These are phyloP conservation scores for Cytospora piceicola DNA, from an alignment of 2,329 filamentous ascomycete genomes.

Conservation along the genomic window DNA sequence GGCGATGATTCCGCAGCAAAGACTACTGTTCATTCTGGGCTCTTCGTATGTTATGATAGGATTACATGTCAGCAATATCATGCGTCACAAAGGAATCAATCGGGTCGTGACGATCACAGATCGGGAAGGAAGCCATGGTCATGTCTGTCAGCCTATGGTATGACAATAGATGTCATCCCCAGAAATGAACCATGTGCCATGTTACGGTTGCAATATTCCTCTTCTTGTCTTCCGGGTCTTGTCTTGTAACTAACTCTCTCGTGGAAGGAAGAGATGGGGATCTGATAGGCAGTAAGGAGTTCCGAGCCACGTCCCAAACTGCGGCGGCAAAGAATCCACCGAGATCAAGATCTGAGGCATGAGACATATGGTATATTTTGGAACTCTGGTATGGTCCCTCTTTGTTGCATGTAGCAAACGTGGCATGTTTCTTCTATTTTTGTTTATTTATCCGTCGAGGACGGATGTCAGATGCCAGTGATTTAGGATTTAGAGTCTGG, in stretches of 20 bases:
- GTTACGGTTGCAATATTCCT: too few relatives aligned
- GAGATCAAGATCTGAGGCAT: background rate
- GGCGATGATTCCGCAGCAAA: background rate
- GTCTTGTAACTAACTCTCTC: background rate
- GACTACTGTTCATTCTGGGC: background rate
- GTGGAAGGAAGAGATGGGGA: background rate
- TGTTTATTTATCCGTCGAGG: too few relatives aligned
- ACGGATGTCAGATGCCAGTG: background rate
- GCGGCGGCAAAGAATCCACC: background rate
- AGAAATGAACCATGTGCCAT: too few relatives aligned
- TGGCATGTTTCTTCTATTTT: background rate
- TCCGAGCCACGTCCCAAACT: background rate
- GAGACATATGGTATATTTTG: background rate
- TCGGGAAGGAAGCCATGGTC: background rate
- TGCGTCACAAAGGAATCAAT: background rate
- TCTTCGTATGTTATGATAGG: background rate
- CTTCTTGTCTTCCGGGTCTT: background rate
- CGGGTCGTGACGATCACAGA: background rate
- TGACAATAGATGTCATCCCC: too few relatives aligned
- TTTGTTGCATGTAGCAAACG: background rate
- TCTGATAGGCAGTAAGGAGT: background rate
- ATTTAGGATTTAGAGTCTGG: background rate
- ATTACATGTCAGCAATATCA: background rate
- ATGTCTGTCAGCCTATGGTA: background rate
- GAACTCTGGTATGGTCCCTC: background rate